Conservation (phyloP, 805 yeast genomes). For the Pichia cephalocereana region DNA sequence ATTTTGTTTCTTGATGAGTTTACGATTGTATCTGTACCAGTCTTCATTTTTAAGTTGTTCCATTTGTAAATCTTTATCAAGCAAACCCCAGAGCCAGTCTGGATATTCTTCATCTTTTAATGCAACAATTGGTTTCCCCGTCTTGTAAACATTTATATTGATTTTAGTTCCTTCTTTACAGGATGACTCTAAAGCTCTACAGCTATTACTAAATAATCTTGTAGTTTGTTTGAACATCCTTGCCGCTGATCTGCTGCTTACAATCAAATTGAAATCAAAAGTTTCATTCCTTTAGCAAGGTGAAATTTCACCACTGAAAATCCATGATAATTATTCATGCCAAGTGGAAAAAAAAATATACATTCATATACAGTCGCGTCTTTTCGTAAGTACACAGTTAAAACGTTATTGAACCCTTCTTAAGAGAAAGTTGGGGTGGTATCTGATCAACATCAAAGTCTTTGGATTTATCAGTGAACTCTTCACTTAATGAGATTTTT, state of each 20-base stretch:
- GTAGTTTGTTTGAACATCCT: slow-evolving; percentile 3
- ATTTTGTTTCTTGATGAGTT: slow-evolving; percentile 58
- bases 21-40: slow-evolving; percentile 61
- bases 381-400: no score
- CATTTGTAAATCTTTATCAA: slow-evolving; percentile 57
- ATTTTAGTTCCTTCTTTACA: slow-evolving; percentile 66
- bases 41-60: slow-evolving; percentile 42
- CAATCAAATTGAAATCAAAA: no score
- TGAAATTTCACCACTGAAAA: no score
- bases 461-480: not conserved
- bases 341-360: no score
- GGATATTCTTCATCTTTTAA: slow-evolving; percentile 85
- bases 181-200: slow-evolving; percentile 30
- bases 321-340: not conserved
- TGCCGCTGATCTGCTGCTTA: not conserved
- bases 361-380: no score
- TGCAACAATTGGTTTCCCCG: slow-evolving; percentile 84
- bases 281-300: no score
- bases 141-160: slow-evolving; percentile 64
- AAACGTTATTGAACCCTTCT: no score
- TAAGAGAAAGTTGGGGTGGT: no score
- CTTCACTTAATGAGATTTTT: not conserved
- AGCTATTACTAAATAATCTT: slow-evolving; percentile 16
- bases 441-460: no score
- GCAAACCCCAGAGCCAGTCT: slow-evolving; percentile 84